Evolutionary conservation across 1,139 yeast genomes (phyloP).

Genomic region (Scheffersomyces titani): DNA sequence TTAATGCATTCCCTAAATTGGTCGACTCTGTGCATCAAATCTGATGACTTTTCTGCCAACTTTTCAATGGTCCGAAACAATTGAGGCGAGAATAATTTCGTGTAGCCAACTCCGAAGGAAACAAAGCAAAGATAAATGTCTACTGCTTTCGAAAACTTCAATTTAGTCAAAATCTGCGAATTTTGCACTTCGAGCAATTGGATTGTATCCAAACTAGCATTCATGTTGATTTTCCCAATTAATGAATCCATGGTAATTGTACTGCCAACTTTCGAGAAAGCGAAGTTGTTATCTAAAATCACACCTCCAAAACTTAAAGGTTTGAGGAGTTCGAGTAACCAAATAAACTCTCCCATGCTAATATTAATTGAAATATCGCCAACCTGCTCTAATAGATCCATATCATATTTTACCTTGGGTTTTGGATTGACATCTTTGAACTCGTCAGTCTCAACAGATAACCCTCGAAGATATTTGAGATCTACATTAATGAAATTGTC

Average conservation of each 20-base stretch:
- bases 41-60: constrained; percentile 7
- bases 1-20: not conserved
- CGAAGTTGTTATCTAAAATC: constrained; percentile 19
- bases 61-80: constrained; percentile 22
- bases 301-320: constrained; percentile 18
- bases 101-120: constrained; percentile 31
- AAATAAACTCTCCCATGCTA: constrained; percentile 10
- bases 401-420: constrained; percentile 1
- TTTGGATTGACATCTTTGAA: not conserved
- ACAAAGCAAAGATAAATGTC: constrained; percentile 19
- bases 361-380: constrained; percentile 19
- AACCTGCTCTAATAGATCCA: constrained; percentile 6
- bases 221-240: constrained; percentile 22
- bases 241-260: constrained; percentile 18
- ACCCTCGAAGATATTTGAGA: constrained; percentile 11
- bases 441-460: not conserved
- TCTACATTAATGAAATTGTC: constrained; percentile 18
- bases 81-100: constrained; percentile 35
- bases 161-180: constrained; percentile 26
- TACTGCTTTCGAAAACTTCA: constrained; percentile 16
- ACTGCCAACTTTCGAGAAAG: constrained; percentile 14
- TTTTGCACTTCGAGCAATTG: constrained; percentile 30
- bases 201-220: constrained; percentile 9
- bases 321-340: constrained; percentile 11
- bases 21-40: not conserved